These are phyloP conservation scores for Syzygium aromaticum DNA, from an alignment of 345 rosid species.

Conservation along the genomic window DNA sequence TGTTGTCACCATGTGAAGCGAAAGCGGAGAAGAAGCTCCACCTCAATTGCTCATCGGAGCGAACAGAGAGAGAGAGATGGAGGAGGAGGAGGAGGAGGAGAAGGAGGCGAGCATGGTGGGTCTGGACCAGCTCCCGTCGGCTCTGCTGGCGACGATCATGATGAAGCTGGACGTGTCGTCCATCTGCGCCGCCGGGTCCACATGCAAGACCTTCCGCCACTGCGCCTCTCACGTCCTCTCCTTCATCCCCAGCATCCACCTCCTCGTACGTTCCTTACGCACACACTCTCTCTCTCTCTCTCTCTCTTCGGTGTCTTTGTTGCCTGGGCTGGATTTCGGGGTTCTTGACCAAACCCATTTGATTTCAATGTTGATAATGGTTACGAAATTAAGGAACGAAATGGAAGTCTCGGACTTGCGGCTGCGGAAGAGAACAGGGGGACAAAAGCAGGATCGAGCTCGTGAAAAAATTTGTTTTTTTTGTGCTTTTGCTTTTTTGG, in stretches of 20 bases:
- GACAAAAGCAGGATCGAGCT: background rate
- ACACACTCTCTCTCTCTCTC: background rate
- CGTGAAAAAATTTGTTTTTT: background rate
- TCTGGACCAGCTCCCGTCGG: conserved; percentile 62
- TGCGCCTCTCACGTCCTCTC: conserved; percentile 65
- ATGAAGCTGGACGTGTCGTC: conserved; percentile 67
- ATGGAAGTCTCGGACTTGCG: background rate
- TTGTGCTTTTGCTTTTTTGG: background rate
- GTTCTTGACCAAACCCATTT: background rate
- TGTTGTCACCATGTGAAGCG: background rate
- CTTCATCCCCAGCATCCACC: conserved; percentile 64
- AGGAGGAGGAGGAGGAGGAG: too few relatives aligned
- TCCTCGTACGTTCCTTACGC: conserved; percentile 34
- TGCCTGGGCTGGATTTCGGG: background rate
- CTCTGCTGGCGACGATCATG: conserved; percentile 46
- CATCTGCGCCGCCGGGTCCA: conserved; percentile 66
- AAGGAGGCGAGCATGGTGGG: conserved; percentile 11
- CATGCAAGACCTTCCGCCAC: conserved; percentile 40
- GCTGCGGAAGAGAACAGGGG: background rate
- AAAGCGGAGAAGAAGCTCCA: background rate
- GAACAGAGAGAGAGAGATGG: background rate
- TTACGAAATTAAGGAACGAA: background rate
- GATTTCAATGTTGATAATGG: background rate
- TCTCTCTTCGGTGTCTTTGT: background rate
- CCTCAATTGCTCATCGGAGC: background rate